A percentile compares a stretch with the other conserved stretches of the same genome.
These are phyloP conservation scores for Boletus rufocinnamomeus DNA, from an alignment of 768 basidiomycete genomes.

Conservation along the genomic window DNA sequence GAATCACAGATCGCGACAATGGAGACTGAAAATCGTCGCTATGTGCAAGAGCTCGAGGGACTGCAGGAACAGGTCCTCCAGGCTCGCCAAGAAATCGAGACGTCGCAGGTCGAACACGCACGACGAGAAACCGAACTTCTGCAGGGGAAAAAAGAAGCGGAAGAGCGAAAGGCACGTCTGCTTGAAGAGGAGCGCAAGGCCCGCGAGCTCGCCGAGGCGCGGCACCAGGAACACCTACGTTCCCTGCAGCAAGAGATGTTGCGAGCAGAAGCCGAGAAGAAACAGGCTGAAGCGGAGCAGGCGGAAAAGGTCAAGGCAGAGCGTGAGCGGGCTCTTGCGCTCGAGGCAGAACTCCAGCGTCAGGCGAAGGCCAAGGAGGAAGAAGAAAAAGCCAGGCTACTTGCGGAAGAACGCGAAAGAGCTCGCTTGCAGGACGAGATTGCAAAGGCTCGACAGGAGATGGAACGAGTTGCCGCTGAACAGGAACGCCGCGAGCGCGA, in stretches of 20 bases:
- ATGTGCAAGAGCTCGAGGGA: conserved; percentile 20
- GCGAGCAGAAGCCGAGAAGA: conserved; percentile 27
- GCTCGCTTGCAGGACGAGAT: conserved; percentile 33
- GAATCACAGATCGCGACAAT: conserved; percentile 30
- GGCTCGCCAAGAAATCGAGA: conserved; percentile 32
- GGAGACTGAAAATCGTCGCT: conserved; percentile 28
- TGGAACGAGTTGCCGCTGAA: conserved; percentile 27
- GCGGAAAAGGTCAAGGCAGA: conserved; percentile 28
- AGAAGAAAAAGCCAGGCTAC: conserved; percentile 25
- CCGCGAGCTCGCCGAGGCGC: conserved; percentile 30
- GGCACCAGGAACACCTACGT: conserved; percentile 34
- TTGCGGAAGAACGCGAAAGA: conserved; percentile 32
- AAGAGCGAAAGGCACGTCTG: conserved; percentile 30
- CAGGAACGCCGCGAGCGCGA: conserved; percentile 31
- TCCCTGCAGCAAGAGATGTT: conserved; percentile 30
- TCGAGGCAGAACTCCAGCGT: conserved; percentile 33
- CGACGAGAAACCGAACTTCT: conserved; percentile 33
- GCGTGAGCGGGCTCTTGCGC: conserved; percentile 33
- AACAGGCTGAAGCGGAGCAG: conserved; percentile 26
- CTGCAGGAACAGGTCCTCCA: conserved; percentile 32
- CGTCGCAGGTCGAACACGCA: conserved; percentile 29
- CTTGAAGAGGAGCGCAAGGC: conserved; percentile 36
- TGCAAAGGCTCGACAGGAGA: conserved; percentile 27
- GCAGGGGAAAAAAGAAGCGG: conserved; percentile 27
- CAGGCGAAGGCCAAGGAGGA: conserved; percentile 28